Percentiles rank a stretch among this genome's conserved stretches.
phyloP scores from a whole-genome alignment of 495 filamentous ascomycete genomes.

The Jackrogersella minutella region DNA sequence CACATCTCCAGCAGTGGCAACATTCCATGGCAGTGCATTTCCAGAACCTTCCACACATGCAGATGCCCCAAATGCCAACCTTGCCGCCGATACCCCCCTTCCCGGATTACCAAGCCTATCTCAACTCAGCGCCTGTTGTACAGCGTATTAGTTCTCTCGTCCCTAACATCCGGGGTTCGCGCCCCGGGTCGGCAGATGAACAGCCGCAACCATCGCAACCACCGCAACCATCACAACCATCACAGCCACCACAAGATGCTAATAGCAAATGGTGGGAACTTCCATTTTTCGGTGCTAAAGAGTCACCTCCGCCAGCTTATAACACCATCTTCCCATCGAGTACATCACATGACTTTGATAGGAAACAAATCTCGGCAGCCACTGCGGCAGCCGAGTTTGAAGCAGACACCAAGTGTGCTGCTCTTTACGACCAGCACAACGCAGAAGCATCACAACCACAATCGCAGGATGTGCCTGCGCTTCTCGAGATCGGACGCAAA shows the following conservation, averaged over 20 bases:
- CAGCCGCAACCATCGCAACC: too few relatives aligned
- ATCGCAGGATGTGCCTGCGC: constrained; percentile 48
- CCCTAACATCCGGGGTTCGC: constrained; percentile 60
- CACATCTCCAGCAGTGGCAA: constrained; percentile 82
- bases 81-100: constrained; percentile 64
- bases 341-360: constrained; percentile 51
- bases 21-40: constrained; percentile 63
- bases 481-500: constrained; percentile 61
- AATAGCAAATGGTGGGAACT: constrained; percentile 76
- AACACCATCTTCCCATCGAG: constrained; percentile 75
- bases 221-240: too few relatives aligned
- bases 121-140: constrained; percentile 64
- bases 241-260: constrained; percentile 54
- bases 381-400: constrained; percentile 70
- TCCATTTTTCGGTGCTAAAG: constrained; percentile 53
- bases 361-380: constrained; percentile 68
- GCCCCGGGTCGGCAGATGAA: constrained; percentile 50
- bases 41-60: constrained; percentile 66
- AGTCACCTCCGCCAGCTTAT: constrained; percentile 74
- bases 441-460: constrained; percentile 16
- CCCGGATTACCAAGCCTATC: constrained; percentile 74
- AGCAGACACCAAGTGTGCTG: constrained; percentile 72
- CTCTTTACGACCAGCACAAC: constrained; percentile 59
- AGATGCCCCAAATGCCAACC: constrained; percentile 72
- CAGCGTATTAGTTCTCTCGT: constrained; percentile 78